A percentile compares a stretch with the other conserved stretches of the same genome.
Evolutionary conservation across 164 flowering plant genomes (phyloP).

Genomic region (Dillenia turbinata): DNA sequence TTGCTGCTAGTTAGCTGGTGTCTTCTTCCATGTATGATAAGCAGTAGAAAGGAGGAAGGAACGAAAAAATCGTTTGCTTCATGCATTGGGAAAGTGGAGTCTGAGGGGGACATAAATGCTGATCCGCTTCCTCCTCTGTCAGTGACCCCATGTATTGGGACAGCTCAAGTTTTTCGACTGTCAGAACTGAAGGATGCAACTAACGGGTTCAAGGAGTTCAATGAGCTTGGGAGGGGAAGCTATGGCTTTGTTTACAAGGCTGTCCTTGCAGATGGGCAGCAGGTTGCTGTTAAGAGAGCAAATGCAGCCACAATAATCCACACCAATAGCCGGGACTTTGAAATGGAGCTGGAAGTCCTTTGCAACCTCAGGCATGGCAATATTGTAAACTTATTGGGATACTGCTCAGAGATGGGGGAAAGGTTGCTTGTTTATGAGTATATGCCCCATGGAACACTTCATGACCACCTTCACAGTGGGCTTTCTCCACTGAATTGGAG

Average conservation of each 20-base stretch:
- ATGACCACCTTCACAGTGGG: conserved; percentile 76
- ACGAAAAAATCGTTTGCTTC: conserved; percentile 33
- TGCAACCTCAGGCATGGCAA: conserved; percentile 67
- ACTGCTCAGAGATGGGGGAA: conserved; percentile 82
- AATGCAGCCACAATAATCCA: conserved; percentile 87
- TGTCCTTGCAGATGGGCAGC: conserved; percentile 65
- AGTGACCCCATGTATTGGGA: conserved; percentile 35
- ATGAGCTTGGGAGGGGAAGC: conserved; percentile 90
- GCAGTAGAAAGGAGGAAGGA: conserved; percentile 26
- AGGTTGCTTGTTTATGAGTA: conserved; percentile 74
- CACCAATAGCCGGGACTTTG: conserved; percentile 69
- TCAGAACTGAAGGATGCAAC: conserved; percentile 90
- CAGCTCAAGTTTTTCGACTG: conserved; percentile 74
- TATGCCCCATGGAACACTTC: conserved; percentile 81
- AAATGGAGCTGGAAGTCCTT: conserved; percentile 70
- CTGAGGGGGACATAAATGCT: conserved; percentile 25
- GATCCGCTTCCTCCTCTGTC: conserved; percentile 30
- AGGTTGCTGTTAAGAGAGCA: conserved; percentile 89
- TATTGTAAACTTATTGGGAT: conserved; percentile 80
- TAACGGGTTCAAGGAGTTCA: conserved; percentile 90
- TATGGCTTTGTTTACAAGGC: conserved; percentile 96
- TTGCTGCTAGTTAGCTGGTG: conserved; percentile 48
- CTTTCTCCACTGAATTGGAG: conserved; percentile 65
- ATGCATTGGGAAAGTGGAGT: conserved; percentile 43
- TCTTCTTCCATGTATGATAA: conserved; percentile 38